These are phyloP conservation scores for Cucurbita maxima DNA, from an alignment of 306 rosid species.

Conservation along the genomic window DNA sequence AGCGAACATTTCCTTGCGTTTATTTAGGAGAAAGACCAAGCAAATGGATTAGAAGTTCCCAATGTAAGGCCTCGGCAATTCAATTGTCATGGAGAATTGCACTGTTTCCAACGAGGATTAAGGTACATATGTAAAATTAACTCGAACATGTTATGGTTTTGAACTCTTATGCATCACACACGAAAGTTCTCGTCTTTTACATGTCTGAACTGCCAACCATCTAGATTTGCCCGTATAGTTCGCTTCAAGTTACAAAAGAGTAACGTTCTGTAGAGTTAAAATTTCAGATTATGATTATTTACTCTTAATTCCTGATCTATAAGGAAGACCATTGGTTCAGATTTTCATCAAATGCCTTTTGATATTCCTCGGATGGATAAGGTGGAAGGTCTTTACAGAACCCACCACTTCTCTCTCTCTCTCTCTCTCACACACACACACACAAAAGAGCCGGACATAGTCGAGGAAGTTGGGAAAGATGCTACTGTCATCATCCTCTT, in stretches of 20 bases:
- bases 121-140: neutral
- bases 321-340: neutral
- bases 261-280: neutral
- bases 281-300: neutral
- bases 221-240: neutral
- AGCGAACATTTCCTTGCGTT: neutral
- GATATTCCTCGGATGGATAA: constrained; percentile 1
- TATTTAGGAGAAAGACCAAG: neutral
- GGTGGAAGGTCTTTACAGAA: neutral
- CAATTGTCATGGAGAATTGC: neutral
- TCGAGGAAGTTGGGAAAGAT: neutral
- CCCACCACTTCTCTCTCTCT: neutral
- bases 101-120: neutral
- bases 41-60: neutral
- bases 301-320: neutral
- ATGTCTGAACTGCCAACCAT: neutral
- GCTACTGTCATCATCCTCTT: neutral
- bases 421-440: neutral
- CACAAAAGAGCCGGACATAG: neutral
- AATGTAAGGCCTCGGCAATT: neutral
- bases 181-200: neutral
- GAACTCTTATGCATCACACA: neutral
- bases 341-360: neutral
- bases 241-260: neutral
- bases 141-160: neutral